Evolutionary conservation across 2,329 filamentous ascomycete species (phyloP), one percentile per base, ranked within the genome.

Genomic region (Hypoxylon sp.): DNA sequence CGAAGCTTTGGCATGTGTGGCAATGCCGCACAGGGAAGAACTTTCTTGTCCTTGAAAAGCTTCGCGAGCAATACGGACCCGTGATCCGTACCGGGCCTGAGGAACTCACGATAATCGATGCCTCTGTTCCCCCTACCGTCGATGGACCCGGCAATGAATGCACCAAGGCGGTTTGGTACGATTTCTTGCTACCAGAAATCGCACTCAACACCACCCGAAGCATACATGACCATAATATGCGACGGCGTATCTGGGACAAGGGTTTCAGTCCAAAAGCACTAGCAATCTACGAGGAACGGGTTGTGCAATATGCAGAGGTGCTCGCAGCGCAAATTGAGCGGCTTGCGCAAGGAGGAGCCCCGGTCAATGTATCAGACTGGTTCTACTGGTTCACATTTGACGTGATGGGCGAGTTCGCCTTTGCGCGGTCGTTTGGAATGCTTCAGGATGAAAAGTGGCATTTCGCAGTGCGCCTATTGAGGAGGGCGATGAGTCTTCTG

Each of bases 391-490:
- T 56, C 23, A 40, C 53, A 1, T 65, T 63, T 11, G 61, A 63
- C 25, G 51, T 62, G 1, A 64, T 64, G 59, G 61, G 61, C 7
- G 58, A 64, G 6, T 58, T 65, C 11, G 56, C 51, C 27, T 62
- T 65, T 21, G 49, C 50, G 1, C 51, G 23, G 9, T 61, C 62
- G 2, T 64, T 65, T 21, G 27, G 27, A 3, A 64, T 62, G 61
- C 31, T 65, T 0, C 49, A 34, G 4, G 44, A 58, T 7, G 34
- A 32, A 37, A 34, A 57, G 29, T 59, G 54, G 54, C 61, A 59
- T 21, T 43, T 34, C 3, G 49, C 42, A 15, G 29, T 57, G 7
- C 32, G 35, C 9, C n/a, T 55, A 2, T 15, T 58, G 17, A 35
- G 49, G 19, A 40, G 21, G 9, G 42, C 43, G 12, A 49, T 53